Conservation (phyloP, 768 basidiomycete species). For the Phlebiopsis flavidoalba region DNA sequence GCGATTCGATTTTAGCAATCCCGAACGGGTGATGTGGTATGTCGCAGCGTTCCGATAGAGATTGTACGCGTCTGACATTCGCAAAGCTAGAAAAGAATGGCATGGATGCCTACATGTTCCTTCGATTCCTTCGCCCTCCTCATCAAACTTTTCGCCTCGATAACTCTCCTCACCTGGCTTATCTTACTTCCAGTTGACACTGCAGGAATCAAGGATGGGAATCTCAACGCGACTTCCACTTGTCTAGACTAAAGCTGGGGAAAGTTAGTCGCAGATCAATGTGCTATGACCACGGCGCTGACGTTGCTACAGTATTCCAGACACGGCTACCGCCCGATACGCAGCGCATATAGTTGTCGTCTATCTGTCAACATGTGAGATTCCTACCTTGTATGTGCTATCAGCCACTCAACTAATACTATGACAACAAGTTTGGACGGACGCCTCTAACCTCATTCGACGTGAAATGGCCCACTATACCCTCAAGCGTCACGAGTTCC, state of each 20-base stretch:
- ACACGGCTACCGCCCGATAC: conserved; percentile 34
- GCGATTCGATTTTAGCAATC: conserved; percentile 34
- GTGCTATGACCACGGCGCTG: not conserved
- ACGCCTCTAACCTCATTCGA: conserved; percentile 54
- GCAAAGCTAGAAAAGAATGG: conserved; percentile 55
- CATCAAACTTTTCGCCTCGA: conserved; percentile 54
- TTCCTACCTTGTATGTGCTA: not conserved
- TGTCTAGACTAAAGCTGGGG: conserved; percentile 45
- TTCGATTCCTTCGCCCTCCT: conserved; percentile 53
- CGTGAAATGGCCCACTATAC: conserved; percentile 56
- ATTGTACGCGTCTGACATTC: not conserved
- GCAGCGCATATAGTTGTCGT: conserved; percentile 53
- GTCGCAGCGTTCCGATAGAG: conserved; percentile 12
- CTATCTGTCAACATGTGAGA: conserved; percentile 43
- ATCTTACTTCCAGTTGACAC: conserved; percentile 55
- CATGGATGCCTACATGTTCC: conserved; percentile 56
- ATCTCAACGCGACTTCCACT: conserved; percentile 22
- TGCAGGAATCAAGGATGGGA: conserved; percentile 30
- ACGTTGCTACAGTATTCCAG: conserved; percentile 11
- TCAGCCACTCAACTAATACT: not conserved
- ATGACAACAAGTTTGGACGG: conserved; percentile 44
- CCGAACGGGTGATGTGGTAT: conserved; percentile 41
- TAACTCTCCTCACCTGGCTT: conserved; percentile 49
- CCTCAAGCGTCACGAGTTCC: conserved; percentile 51
- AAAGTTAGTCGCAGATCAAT: conserved; percentile 32